Conservation (phyloP, 2,329 filamentous ascomycete species). For the Phoma sp. region DNA sequence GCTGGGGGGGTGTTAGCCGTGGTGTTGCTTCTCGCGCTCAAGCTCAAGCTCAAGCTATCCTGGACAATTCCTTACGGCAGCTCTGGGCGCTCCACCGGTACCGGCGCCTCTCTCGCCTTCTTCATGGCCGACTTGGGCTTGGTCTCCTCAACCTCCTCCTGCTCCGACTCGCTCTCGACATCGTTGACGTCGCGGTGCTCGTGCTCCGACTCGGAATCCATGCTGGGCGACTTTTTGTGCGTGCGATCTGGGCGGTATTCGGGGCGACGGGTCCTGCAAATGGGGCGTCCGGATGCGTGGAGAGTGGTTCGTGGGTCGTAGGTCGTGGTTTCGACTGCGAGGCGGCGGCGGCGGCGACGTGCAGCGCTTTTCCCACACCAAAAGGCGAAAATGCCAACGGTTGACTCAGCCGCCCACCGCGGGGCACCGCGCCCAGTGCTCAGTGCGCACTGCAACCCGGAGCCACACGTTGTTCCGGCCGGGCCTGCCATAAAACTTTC, state of each 20-base stretch:
- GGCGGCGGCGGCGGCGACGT: neutral
- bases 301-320: no score
- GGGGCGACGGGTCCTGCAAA: conserved; percentile 6
- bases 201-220: conserved; percentile 51
- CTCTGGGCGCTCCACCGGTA: conserved; percentile 66
- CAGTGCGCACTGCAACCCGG: neutral
- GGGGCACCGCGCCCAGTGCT: conserved; percentile 33
- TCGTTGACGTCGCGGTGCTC: conserved; percentile 44
- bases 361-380: conserved; percentile 33
- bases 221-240: conserved; percentile 33
- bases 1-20: conserved; percentile 33
- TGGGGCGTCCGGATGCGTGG: conserved; percentile 7
- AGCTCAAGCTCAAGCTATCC: no score
- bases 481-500: conserved; percentile 35
- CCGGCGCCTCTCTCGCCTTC: conserved; percentile 67
- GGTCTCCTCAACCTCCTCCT: conserved; percentile 71
- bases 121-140: conserved; percentile 82
- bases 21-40: neutral
- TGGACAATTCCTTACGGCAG: conserved; percentile 60
- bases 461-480: conserved; percentile 3
- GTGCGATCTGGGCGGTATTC: neutral
- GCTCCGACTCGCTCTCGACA: conserved; percentile 67
- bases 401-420: conserved; percentile 40
- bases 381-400: conserved; percentile 38
- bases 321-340: no score